Evolutionary conservation across 805 yeast species (phyloP).

Genomic region (Candida chilensis): DNA sequence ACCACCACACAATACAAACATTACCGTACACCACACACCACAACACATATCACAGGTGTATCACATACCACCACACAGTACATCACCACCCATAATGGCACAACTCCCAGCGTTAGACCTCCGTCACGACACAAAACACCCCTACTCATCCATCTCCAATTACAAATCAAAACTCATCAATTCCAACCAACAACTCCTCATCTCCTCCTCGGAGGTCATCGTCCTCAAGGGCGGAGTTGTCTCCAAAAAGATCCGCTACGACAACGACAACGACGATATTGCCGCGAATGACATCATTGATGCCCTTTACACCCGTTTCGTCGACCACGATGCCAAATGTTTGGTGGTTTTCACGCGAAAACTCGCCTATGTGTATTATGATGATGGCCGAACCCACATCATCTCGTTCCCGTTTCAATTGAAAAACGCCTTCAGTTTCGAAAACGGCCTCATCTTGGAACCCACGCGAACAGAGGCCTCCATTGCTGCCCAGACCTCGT

Average conservation of each 20-base stretch:
- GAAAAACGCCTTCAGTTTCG: conserved; percentile 51
- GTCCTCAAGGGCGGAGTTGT: conserved; percentile 43
- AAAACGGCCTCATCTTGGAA: conserved; percentile 61
- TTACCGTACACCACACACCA: too few species aligned
- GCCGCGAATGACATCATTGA: conserved; percentile 4
- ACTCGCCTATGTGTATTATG: conserved; percentile 52
- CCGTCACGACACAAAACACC: conserved; percentile 13
- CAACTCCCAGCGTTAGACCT: conserved; percentile 23
- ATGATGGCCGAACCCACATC: conserved; percentile 48
- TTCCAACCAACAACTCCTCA: conserved; percentile 21
- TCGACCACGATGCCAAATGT: conserved; percentile 16
- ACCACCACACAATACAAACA: too few species aligned
- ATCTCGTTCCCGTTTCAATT: conserved; percentile 66
- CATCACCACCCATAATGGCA: too few species aligned
- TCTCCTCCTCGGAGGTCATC: conserved; percentile 26
- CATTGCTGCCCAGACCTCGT: conserved; percentile 1
- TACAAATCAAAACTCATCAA: conserved; percentile 12
- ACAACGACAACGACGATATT: conserved; percentile 18
- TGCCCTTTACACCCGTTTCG: background rate
- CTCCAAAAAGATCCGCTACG: conserved; percentile 38
- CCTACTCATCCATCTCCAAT: conserved; percentile 9
- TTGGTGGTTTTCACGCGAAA: conserved; percentile 56
- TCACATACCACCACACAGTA: too few species aligned
- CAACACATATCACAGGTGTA: too few species aligned
- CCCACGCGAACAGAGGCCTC: conserved; percentile 19